Evolutionary conservation across 1,284 basidiomycete genomes (phyloP).

Genomic region (Rhodotorula sp.): DNA sequence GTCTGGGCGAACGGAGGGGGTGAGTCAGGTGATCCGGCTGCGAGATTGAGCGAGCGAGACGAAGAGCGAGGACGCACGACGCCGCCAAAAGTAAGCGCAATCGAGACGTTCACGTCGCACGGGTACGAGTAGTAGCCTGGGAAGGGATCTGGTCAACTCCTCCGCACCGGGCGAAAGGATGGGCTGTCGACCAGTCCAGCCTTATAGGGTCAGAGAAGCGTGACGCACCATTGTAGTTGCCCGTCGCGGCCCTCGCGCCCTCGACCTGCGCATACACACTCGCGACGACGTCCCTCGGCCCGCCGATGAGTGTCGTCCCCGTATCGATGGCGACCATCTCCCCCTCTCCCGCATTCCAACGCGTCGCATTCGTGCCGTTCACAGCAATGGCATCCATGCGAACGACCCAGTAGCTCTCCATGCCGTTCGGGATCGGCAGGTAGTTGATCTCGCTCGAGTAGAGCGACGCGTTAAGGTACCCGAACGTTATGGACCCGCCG

Average conservation of each 20-base stretch:
- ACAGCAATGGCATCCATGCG: slow-evolving; percentile 49
- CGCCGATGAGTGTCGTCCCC: slow-evolving; percentile 49
- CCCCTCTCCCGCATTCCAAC: slow-evolving; percentile 4
- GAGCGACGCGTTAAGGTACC: slow-evolving; percentile 51
- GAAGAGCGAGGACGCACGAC: slow-evolving; percentile 24
- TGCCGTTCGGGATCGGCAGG: slow-evolving; percentile 47
- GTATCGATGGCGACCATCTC: slow-evolving; percentile 49
- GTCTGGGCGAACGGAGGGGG: slow-evolving; percentile 11
- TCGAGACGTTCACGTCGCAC: slow-evolving; percentile 36
- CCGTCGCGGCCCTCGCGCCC: slow-evolving; percentile 44
- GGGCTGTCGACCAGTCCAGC: background rate
- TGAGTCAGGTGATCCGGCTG: no score
- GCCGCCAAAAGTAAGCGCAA: slow-evolving; percentile 43
- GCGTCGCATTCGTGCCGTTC: slow-evolving; percentile 50
- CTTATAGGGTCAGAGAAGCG: background rate
- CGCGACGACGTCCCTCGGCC: slow-evolving; percentile 41
- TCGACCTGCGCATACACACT: slow-evolving; percentile 44
- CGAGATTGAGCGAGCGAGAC: background rate
- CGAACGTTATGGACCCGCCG: slow-evolving; percentile 54
- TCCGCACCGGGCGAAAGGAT: background rate
- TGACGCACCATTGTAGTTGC: slow-evolving; percentile 41
- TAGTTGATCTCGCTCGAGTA: slow-evolving; percentile 52
- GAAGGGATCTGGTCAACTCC: no score
- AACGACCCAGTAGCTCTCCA: slow-evolving; percentile 54
- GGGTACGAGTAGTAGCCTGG: slow-evolving; percentile 47